A percentile compares a stretch with the other conserved stretches of the same genome.
Evolutionary conservation across 371 early-diverging fungal genomes (phyloP).

Genomic region (Catenaria anguillulae): DNA sequence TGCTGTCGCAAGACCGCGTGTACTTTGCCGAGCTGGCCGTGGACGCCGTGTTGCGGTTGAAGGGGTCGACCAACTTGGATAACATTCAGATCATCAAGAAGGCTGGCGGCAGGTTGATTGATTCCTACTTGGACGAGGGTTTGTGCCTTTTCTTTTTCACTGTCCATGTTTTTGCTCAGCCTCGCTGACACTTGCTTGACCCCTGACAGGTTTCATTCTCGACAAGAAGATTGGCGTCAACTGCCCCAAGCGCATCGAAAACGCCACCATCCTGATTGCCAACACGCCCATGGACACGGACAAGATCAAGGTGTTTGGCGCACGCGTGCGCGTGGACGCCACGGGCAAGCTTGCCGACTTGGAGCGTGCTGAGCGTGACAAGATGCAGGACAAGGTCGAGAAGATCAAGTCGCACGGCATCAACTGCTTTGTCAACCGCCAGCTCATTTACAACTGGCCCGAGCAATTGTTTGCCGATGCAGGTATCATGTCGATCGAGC

Average conservation of each 20-base stretch:
- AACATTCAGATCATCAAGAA: slow-evolving; percentile 99
- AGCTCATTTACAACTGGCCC: slow-evolving; percentile 99
- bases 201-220: slow-evolving; percentile 94
- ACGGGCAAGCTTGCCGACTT: slow-evolving; percentile 95
- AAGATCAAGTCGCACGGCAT: slow-evolving; percentile 94
- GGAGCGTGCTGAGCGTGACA: slow-evolving; percentile 96
- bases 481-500: slow-evolving; percentile 95
- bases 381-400: slow-evolving; percentile 98
- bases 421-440: slow-evolving; percentile 99
- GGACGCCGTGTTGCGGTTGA: slow-evolving; percentile 88
- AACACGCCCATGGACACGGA: slow-evolving; percentile 98
- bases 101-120: slow-evolving; percentile 87
- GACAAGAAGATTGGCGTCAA: slow-evolving; percentile 97
- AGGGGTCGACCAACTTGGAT: slow-evolving; percentile 92
- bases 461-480: slow-evolving; percentile 95
- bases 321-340: slow-evolving; percentile 92
- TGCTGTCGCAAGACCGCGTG: slow-evolving; percentile 91
- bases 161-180: no score
- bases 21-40: slow-evolving; percentile 95
- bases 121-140: slow-evolving; percentile 95
- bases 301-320: slow-evolving; percentile 99
- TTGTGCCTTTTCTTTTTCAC: neutral
- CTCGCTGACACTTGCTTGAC: slow-evolving; percentile 10
- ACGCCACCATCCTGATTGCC: slow-evolving; percentile 93
- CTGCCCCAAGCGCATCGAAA: slow-evolving; percentile 89